Evolutionary conservation across 495 filamentous ascomycete species (phyloP).

Genomic region (Glarea lozoyensis): DNA sequence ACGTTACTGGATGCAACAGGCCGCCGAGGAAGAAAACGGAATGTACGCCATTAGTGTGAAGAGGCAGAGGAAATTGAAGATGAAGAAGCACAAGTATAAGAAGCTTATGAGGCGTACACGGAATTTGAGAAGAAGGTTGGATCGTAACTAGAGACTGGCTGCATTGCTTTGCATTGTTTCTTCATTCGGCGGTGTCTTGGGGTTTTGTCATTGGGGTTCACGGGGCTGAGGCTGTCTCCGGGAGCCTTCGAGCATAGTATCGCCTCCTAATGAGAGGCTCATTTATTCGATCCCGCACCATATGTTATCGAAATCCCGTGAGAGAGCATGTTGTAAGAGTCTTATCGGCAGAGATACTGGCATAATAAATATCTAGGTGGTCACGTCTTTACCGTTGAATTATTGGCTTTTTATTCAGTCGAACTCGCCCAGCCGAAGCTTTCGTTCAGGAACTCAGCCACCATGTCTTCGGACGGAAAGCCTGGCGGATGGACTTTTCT

Average conservation of each 20-base stretch:
- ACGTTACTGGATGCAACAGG: slow-evolving; percentile 27
- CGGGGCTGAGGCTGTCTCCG: slow-evolving; percentile 1
- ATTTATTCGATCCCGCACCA: neutral
- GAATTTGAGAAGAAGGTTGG: slow-evolving; percentile 80
- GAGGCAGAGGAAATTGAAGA: slow-evolving; percentile 83
- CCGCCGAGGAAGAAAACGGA: slow-evolving; percentile 17
- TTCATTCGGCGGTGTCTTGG: slow-evolving; percentile 8
- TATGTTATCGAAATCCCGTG: no score
- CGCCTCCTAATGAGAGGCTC: slow-evolving; percentile 14
- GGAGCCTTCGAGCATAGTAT: slow-evolving; percentile 7
- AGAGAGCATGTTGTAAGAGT: no score
- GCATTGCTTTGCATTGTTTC: neutral
- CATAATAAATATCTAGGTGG: no score
- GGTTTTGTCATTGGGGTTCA: slow-evolving; percentile 2
- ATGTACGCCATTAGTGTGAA: slow-evolving; percentile 72
- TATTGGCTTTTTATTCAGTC: no score
- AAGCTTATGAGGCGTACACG: slow-evolving; percentile 91
- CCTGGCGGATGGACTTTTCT: no score
- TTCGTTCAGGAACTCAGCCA: no score
- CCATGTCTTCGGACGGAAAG: no score
- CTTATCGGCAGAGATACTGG: no score
- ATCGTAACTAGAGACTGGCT: slow-evolving; percentile 33
- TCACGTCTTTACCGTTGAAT: no score
- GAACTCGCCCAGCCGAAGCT: no score
- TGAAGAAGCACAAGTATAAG: slow-evolving; percentile 99